phyloP scores from a whole-genome alignment of 352 stramenopile genomes.

The Thraustochytrium striatum region DNA sequence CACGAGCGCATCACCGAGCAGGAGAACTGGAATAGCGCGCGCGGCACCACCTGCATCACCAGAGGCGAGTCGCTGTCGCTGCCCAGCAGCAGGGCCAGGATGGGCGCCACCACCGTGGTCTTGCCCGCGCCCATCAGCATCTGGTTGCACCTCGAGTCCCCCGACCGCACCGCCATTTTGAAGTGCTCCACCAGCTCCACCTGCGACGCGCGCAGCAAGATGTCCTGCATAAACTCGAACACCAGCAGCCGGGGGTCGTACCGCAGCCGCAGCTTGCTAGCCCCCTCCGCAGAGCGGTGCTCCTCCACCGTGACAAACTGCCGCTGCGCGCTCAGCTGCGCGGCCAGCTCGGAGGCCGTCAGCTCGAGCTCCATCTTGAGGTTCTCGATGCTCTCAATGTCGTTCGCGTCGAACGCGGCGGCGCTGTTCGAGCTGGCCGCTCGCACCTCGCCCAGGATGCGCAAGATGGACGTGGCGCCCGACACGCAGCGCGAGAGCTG shows the following conservation, averaged over 20 bases:
- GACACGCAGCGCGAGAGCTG: conserved; percentile 26
- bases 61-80: conserved; percentile 79
- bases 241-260: conserved; percentile 97
- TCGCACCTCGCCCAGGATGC: conserved; percentile 19
- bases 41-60: conserved; percentile 93
- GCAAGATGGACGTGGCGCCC: neutral
- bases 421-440: neutral
- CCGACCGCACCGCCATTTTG: conserved; percentile 69
- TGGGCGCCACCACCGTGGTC: conserved; percentile 96
- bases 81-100: conserved; percentile 95
- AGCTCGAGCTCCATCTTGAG: conserved; percentile 20
- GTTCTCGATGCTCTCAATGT: conserved; percentile 20
- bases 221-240: conserved; percentile 98
- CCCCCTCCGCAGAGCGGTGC: neutral
- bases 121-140: conserved; percentile 99
- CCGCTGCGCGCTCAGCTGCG: conserved; percentile 57
- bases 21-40: conserved; percentile 97
- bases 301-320: conserved; percentile 43
- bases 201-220: conserved; percentile 94
- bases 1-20: conserved; percentile 91
- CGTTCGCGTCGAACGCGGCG: conserved; percentile 4
- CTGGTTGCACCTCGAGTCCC: conserved; percentile 78
- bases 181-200: conserved; percentile 99
- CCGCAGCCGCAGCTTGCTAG: conserved; percentile 36
- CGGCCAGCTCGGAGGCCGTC: conserved; percentile 57